Base-by-base conservation (phyloP, 2,329 filamentous ascomycete species). In the Ceratocystis lukuohia region DNA sequence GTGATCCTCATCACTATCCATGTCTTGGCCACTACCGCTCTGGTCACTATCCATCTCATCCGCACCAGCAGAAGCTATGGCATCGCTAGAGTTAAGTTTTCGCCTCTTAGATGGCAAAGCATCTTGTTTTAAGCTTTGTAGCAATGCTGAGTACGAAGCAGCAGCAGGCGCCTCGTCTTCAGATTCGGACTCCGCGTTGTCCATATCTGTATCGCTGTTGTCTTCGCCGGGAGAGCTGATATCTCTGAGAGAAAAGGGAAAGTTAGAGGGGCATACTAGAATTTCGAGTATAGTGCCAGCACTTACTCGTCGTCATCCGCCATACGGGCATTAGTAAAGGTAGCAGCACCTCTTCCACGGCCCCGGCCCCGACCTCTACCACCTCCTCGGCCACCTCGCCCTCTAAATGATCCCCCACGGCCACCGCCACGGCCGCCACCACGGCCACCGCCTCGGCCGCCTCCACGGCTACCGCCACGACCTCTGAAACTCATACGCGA, bases 141-240 rank as follows among this genome's bases (percentile, higher is more conserved):
- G 76, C 5, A 87, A 76, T 6, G 81, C 77, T 74, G 80, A 76
- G 69, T 87, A 87, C 2, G 84, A 80, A 4, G 73, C 56, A 50
- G 72, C 69, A n/a, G 74, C 64, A 4, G 68, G 71, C 28, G 71
- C 71, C 65, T 77, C 76, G 48, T 75, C 74, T 22, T 80, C 77
- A 61, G 80, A 80, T 48, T 75, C 76, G 22, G 77, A 76, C 67
- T 74, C 76, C 25, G 15, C 41, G 15, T 64, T 25, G 4, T 57
- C 28, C 59, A 64, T 66, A 25, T 80, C 79, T 44, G 56, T 57
- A 25, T 79, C 78, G 1, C 78, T 75, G 59, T 79, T 72, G 1
- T 81, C 79, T 6, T 79, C 77, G 7, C 79, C 79, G 5, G 76
- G 76, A 72, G 72, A 22, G n/a, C 61, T 50, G 56, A 56, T 17